A percentile compares a stretch with the other conserved stretches of the same genome.
phyloP scores from a whole-genome alignment of 345 rosid species.

The Syzygium grande region DNA sequence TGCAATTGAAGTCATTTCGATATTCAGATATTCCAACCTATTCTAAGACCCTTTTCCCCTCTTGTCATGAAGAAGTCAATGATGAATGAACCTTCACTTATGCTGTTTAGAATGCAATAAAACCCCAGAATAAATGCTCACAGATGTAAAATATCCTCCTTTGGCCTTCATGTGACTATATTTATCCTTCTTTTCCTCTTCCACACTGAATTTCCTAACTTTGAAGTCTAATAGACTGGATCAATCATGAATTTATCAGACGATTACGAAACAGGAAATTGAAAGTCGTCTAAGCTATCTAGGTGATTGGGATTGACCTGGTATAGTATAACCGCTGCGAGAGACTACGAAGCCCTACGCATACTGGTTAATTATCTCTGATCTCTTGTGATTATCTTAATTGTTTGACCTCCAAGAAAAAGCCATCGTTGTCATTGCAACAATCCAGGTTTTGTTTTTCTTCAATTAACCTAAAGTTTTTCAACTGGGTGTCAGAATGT shows the following conservation, averaged over 20 bases:
- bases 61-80: neutral
- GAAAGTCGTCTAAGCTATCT: neutral
- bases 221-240: neutral
- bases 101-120: neutral
- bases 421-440: neutral
- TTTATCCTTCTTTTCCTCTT: neutral
- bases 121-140: neutral
- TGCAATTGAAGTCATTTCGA: neutral
- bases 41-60: neutral
- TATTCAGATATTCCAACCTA: neutral
- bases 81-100: neutral
- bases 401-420: conserved; percentile 18
- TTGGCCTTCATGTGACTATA: neutral
- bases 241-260: neutral
- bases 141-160: neutral
- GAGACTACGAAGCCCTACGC: neutral
- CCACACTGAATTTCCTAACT: neutral
- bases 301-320: neutral
- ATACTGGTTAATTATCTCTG: neutral
- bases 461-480: neutral
- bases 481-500: neutral
- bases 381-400: conserved; percentile 14
- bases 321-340: neutral
- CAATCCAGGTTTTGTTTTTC: neutral
- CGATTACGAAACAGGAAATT: neutral